phyloP scores from a whole-genome alignment of 495 filamentous ascomycete genomes.

The Tuber indicum region DNA sequence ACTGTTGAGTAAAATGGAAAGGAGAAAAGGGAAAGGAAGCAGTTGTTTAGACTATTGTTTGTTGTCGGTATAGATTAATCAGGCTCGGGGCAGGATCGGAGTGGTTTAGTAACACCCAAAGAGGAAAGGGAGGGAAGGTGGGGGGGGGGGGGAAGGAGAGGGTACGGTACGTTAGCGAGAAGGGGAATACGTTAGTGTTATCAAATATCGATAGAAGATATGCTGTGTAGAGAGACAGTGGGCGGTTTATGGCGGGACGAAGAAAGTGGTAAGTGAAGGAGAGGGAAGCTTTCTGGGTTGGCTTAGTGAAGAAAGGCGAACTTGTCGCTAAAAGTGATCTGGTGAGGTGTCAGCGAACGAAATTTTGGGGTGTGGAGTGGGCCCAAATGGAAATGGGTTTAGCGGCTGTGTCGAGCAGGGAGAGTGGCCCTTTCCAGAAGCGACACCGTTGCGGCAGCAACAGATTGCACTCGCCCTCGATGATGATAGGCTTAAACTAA shows the following conservation, averaged over 20 bases:
- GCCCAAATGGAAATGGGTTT: background rate
- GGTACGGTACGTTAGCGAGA: background rate
- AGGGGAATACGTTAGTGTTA: background rate
- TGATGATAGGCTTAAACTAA: background rate
- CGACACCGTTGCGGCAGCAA: background rate
- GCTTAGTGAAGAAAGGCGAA: background rate
- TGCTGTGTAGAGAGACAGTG: background rate
- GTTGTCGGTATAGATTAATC: background rate
- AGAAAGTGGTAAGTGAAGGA: background rate
- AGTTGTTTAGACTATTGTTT: background rate
- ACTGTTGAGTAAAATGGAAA: background rate
- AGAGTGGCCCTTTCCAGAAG: background rate
- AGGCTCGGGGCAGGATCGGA: background rate
- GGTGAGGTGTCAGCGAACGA: conserved; percentile 4
- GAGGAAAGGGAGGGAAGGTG: background rate
- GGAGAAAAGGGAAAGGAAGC: background rate
- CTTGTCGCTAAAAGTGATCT: background rate
- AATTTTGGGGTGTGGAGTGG: background rate
- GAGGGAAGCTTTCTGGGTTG: background rate
- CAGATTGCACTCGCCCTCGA: background rate
- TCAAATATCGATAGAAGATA: conserved; percentile 1
- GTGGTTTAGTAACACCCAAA: background rate
- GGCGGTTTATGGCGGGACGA: background rate
- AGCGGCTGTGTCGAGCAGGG: background rate
- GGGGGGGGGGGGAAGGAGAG: background rate